Conservation (phyloP, 352 stramenopile species). For the Sclerospora graminicola region DNA sequence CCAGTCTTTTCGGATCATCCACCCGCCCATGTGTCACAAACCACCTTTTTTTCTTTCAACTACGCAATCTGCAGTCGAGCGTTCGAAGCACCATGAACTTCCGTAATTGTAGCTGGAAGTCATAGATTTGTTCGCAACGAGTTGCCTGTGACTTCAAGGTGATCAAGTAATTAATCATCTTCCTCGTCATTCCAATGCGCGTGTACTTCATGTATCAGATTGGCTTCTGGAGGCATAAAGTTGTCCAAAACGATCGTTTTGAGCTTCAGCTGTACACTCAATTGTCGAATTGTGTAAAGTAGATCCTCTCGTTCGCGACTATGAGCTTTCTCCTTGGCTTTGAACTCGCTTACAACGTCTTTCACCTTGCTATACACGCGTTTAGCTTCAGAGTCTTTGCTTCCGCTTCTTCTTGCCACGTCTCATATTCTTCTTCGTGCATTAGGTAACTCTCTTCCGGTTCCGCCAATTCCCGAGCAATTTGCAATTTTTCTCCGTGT, state of each 20-base stretch:
- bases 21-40: too few relatives aligned
- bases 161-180: conserved; percentile 57
- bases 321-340: conserved; percentile 91
- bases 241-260: conserved; percentile 90
- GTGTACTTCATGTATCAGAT: conserved; percentile 41
- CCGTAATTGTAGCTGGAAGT: too few relatives aligned
- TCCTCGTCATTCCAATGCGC: conserved; percentile 69
- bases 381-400: conserved; percentile 90
- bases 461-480: too few relatives aligned
- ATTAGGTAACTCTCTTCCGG: too few relatives aligned
- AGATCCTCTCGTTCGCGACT: conserved; percentile 88
- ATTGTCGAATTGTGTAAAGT: conserved; percentile 91
- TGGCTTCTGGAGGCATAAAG: conserved; percentile 77
- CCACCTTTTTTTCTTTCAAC: too few relatives aligned
- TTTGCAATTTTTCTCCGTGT: too few relatives aligned
- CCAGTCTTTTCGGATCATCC: too few relatives aligned
- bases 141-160: conserved; percentile 69
- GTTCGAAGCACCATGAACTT: too few relatives aligned
- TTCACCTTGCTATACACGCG: too few relatives aligned
- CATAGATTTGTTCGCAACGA: too few relatives aligned
- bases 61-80: too few relatives aligned
- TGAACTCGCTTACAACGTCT: conserved; percentile 87
- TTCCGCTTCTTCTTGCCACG: conserved; percentile 89
- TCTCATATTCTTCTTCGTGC: too few relatives aligned
- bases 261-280: conserved; percentile 94